A percentile compares a stretch with the other conserved stretches of the same genome.
Conservation (phyloP, 2,329 filamentous ascomycete species). For the Aspergillus fijiensis region DNA sequence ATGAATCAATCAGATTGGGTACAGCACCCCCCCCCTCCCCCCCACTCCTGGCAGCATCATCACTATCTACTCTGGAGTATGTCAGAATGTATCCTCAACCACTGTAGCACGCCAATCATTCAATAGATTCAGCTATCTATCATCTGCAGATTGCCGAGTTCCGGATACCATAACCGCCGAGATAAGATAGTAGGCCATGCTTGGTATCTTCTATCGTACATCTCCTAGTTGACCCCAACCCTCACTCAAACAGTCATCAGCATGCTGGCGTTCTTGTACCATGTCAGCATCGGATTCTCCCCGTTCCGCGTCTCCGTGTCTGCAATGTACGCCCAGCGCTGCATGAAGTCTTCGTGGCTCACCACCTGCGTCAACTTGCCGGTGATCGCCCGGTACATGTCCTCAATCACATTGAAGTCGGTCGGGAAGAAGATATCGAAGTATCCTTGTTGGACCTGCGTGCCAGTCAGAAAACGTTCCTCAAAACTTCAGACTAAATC, state of each 20-base stretch:
- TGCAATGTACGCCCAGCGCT: conserved; percentile 83
- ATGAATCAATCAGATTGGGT: too few relatives aligned
- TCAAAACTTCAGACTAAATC: background rate
- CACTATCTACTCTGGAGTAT: too few relatives aligned
- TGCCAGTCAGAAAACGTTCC: conserved; percentile 7
- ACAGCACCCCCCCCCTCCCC: too few relatives aligned
- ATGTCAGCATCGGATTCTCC: conserved; percentile 87
- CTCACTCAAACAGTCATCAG: conserved; percentile 71
- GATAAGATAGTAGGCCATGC: conserved; percentile 1
- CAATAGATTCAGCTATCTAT: background rate
- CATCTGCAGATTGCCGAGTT: background rate
- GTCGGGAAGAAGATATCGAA: conserved; percentile 99
- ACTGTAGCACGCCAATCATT: conserved; percentile 3
- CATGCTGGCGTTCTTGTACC: conserved; percentile 95
- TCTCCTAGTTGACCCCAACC: background rate
- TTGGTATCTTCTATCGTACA: conserved; percentile 1
- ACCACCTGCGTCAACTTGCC: conserved; percentile 84
- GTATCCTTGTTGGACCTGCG: conserved; percentile 91
- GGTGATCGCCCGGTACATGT: conserved; percentile 88
- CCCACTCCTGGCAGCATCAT: too few relatives aligned
- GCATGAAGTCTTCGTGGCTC: conserved; percentile 88
- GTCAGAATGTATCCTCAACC: background rate
- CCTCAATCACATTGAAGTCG: conserved; percentile 85
- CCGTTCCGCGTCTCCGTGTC: conserved; percentile 86
- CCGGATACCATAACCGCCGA: background rate